These are phyloP conservation scores for Aspergillus taichungensis DNA, from an alignment of 495 filamentous ascomycete genomes.

Conservation along the genomic window DNA sequence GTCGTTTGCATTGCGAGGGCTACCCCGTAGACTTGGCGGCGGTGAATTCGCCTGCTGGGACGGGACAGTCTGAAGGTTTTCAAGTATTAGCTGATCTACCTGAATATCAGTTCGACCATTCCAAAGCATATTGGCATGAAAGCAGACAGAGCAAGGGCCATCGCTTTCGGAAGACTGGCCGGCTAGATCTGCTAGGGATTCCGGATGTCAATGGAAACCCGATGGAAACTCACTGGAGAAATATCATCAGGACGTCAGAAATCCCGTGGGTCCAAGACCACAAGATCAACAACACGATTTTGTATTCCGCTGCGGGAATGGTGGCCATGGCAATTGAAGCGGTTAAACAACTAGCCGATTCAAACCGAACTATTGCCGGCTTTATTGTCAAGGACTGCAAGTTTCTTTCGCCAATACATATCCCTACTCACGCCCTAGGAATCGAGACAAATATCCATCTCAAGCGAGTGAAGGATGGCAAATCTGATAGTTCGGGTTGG, in stretches of 20 bases:
- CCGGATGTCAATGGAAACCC: constrained; percentile 10
- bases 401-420: constrained; percentile 22
- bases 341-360: constrained; percentile 13
- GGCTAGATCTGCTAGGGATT: constrained; percentile 15
- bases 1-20: constrained; percentile 21
- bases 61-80: not conserved
- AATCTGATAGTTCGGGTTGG: constrained; percentile 1
- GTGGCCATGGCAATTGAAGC: constrained; percentile 34
- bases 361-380: constrained; percentile 3
- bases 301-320: constrained; percentile 31
- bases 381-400: constrained; percentile 22
- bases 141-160: not conserved
- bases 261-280: constrained; percentile 32
- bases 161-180: constrained; percentile 3
- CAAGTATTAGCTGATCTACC: constrained; percentile 29
- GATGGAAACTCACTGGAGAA: constrained; percentile 19
- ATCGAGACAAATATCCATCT: constrained; percentile 28
- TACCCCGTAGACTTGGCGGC: constrained; percentile 15
- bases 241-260: constrained; percentile 16
- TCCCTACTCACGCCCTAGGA: constrained; percentile 19
- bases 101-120: constrained; percentile 37
- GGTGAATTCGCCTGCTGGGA: constrained; percentile 17
- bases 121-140: not conserved
- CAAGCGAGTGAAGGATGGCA: not conserved
- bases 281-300: constrained; percentile 13